Percentiles rank a stretch among this genome's conserved stretches.
Conservation (phyloP, 768 basidiomycete species). For the Hortiboletus campestris region DNA sequence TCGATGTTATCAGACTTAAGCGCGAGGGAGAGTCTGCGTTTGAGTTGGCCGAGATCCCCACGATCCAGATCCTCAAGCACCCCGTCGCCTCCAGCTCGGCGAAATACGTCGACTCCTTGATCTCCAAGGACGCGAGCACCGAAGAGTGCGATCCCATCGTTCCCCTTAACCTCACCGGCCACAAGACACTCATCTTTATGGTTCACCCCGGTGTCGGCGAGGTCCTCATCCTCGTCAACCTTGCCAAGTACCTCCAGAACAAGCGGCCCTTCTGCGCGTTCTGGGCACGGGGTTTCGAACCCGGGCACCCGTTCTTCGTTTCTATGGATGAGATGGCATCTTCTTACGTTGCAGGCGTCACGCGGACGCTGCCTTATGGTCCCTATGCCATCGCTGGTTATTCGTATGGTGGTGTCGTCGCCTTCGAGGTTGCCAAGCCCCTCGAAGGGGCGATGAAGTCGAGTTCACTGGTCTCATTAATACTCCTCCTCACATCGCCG, state of each 20-base stretch:
- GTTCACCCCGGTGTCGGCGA: slow-evolving; percentile 46
- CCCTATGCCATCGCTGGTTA: slow-evolving; percentile 45
- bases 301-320: slow-evolving; percentile 33
- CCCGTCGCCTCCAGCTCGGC: slow-evolving; percentile 30
- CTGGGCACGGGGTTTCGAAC: slow-evolving; percentile 45
- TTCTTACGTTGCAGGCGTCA: slow-evolving; percentile 35
- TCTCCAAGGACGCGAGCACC: slow-evolving; percentile 13
- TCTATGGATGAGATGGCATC: slow-evolving; percentile 42
- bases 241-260: slow-evolving; percentile 39
- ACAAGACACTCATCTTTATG: slow-evolving; percentile 43
- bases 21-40: slow-evolving; percentile 30
- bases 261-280: slow-evolving; percentile 45
- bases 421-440: slow-evolving; percentile 41
- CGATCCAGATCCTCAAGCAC: slow-evolving; percentile 40
- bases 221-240: slow-evolving; percentile 40
- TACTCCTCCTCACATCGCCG: slow-evolving; percentile 41
- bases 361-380: slow-evolving; percentile 34
- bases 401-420: slow-evolving; percentile 44
- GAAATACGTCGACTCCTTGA: slow-evolving; percentile 31
- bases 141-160: slow-evolving; percentile 42
- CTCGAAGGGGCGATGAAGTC: slow-evolving; percentile 38
- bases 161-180: slow-evolving; percentile 36
- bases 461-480: slow-evolving; percentile 43
- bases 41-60: slow-evolving; percentile 33
- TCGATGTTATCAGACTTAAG: slow-evolving; percentile 36